Base-by-base conservation (phyloP, 2,329 filamentous ascomycete genomes). In the Dactylellina haptotyla region DNA sequence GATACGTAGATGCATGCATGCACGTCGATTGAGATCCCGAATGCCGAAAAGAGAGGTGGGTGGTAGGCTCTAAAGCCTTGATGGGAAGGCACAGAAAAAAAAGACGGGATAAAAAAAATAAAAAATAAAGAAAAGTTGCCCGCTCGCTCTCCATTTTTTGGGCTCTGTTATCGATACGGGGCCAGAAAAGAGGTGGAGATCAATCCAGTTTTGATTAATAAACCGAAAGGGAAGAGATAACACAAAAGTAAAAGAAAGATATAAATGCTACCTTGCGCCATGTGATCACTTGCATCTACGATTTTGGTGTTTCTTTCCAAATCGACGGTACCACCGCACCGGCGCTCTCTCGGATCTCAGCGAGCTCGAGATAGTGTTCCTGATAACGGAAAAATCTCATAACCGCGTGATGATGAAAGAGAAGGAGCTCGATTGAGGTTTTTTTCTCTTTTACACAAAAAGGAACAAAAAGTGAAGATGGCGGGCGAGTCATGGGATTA, bases 41-140 rank as follows among this genome's bases (percentile, higher is more conserved):
- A 25, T 54, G 18, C 50, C 50, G 50, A 54, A 54, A 54, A n/a
- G 20, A 30, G 26, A 51, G 10, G n/a, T n/a, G n/a, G n/a, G n/a
- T n/a, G n/a, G n/a, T n/a, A n/a, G n/a, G n/a, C n/a, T n/a, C n/a
- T n/a, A n/a, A n/a, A n/a, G n/a, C n/a, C n/a, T n/a, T n/a, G n/a
- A n/a, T 12, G 23, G 26, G 23, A 6, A 12, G 25, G 5, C 6
- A 12, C 18, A 26, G 26, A n/a, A 25, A 39, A 37, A 34, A 37
- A 25, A 25, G 14, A 37, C 10, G 51, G 16, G 30, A 57, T 28
- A 57, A 25, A n/a, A 6, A n/a, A n/a, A 16, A 16, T 41, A n/a
- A n/a, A 16, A 16, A 41, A 16, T 16, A 6, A 12, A 28, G 12
- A 41, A 6, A 50, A 28, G 18, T 23, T 50, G n/a, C 4, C n/a